A percentile compares a stretch with the other conserved stretches of the same genome.
phyloP scores from a whole-genome alignment of 2,329 filamentous ascomycete genomes.

The Diatrype stigma region DNA sequence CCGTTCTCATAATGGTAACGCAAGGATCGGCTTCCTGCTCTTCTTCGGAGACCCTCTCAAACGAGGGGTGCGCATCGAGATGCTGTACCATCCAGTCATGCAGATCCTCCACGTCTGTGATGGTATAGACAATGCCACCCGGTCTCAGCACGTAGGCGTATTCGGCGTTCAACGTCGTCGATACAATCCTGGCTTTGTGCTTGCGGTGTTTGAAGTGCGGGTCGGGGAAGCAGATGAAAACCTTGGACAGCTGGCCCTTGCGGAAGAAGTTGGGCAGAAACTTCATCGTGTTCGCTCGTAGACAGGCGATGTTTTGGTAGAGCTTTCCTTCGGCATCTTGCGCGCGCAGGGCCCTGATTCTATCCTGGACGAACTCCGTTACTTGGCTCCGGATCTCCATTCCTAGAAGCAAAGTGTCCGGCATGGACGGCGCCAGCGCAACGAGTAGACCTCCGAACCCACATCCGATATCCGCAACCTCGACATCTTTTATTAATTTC shows the following conservation, averaged over 20 bases:
- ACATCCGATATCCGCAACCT: slow-evolving; percentile 95
- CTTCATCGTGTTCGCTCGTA: slow-evolving; percentile 97
- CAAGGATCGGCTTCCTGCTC: slow-evolving; percentile 67
- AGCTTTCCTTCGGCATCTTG: slow-evolving; percentile 50
- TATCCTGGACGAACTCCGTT: slow-evolving; percentile 83
- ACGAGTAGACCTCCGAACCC: slow-evolving; percentile 91
- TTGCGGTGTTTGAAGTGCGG: slow-evolving; percentile 97
- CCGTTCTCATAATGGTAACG: slow-evolving; percentile 68
- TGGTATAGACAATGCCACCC: slow-evolving; percentile 87
- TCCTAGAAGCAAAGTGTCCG: slow-evolving; percentile 78
- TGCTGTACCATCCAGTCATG: slow-evolving; percentile 91
- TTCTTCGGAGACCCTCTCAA: slow-evolving; percentile 67
- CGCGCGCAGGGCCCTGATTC: slow-evolving; percentile 73
- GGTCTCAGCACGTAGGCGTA: slow-evolving; percentile 85
- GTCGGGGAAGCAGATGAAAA: slow-evolving; percentile 98
- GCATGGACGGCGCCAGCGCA: slow-evolving; percentile 75
- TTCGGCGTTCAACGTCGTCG: slow-evolving; percentile 80
- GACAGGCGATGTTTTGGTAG: slow-evolving; percentile 84
- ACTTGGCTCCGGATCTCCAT: slow-evolving; percentile 92
- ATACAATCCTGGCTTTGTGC: slow-evolving; percentile 94
- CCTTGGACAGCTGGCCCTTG: slow-evolving; percentile 74
- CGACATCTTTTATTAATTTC: slow-evolving; percentile 64
- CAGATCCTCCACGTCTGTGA: slow-evolving; percentile 93
- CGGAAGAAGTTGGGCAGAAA: slow-evolving; percentile 97
- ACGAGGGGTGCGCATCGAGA: slow-evolving; percentile 72